Base-by-base conservation (phyloP, 2,329 filamentous ascomycete species). In the Sclerotinia sclerotiorum region DNA sequence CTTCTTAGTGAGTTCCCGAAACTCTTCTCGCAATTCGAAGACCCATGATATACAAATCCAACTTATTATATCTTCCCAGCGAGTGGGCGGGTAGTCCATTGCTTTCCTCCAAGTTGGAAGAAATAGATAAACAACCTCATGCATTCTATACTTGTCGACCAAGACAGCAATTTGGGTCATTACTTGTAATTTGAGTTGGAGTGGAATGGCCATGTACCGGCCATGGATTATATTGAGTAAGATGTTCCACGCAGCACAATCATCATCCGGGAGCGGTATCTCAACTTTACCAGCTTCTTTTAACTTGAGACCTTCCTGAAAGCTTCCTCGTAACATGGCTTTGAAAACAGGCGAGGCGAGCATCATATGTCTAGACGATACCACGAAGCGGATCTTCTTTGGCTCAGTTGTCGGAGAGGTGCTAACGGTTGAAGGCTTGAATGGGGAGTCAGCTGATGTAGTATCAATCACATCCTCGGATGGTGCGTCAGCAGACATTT, bases 121-220 rank as follows among this genome's bases (percentile, higher is more conserved):
- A 17, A 60, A 60, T n/a, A 13, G 7, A 11, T 57, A 57, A 42
- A 49, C n/a, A 46, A 65, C 24, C 29, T 65, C 63, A 24, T 24
- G 42, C 49, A 65, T 32, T 39, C 32, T 24, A 6, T 65, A 65
- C 42, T 65, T 65, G 19, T 65, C 39, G 21, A 46, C 52, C 15
- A 65, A 44, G 21, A 56, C 17, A 13, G 52, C 51, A 7, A 65
- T 48, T 3, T 56, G 51, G 6, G 51, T 46, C 17, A 65, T n/a
- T 1, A 65, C 19, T 3, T 5, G 17, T 5, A 56, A 19, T n/a
- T 21, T 11, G 2, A 35, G 27, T 5, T 32, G 5, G 19, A 46
- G 15, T 32, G 63, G 63, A 19, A 65, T 19, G 11, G 51, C 11
- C 7, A 6, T 48, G 7, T 29, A 46, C 5, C 21, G 39, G 5